Evolutionary conservation across 2,329 filamentous ascomycete species (phyloP).

Genomic region (Periconia digitata): DNA sequence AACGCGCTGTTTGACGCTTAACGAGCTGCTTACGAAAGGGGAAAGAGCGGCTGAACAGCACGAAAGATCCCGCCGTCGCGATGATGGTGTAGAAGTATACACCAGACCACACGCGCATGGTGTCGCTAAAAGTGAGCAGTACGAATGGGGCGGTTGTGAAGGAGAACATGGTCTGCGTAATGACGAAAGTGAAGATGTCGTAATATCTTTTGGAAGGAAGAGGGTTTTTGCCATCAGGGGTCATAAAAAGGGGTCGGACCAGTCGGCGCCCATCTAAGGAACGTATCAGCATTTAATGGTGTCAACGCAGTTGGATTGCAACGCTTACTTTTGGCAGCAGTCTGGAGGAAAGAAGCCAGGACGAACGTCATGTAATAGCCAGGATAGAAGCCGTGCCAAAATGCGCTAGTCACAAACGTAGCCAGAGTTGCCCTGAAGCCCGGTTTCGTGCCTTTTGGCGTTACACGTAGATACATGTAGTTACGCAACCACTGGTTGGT

Average conservation of each 20-base stretch:
- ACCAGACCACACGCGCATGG: slow-evolving; percentile 74
- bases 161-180: slow-evolving; percentile 79
- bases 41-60: slow-evolving; percentile 78
- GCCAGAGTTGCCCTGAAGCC: slow-evolving; percentile 93
- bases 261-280: slow-evolving; percentile 79
- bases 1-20: slow-evolving; percentile 30
- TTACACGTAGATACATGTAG: slow-evolving; percentile 93
- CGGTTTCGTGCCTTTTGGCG: slow-evolving; percentile 91
- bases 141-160: slow-evolving; percentile 86
- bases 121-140: slow-evolving; percentile 71
- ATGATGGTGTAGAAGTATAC: slow-evolving; percentile 87
- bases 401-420: slow-evolving; percentile 89
- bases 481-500: slow-evolving; percentile 96
- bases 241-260: slow-evolving; percentile 89
- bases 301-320: neutral
- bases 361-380: slow-evolving; percentile 94
- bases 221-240: slow-evolving; percentile 63
- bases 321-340: slow-evolving; percentile 83
- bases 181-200: slow-evolving; percentile 73
- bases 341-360: slow-evolving; percentile 88
- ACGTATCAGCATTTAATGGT: slow-evolving; percentile 4
- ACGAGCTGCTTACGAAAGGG: slow-evolving; percentile 56
- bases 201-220: slow-evolving; percentile 78
- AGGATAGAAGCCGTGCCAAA: slow-evolving; percentile 98
- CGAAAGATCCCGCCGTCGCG: slow-evolving; percentile 64